phyloP scores from a whole-genome alignment of 306 rosid species.

The Rosa multiflora region DNA sequence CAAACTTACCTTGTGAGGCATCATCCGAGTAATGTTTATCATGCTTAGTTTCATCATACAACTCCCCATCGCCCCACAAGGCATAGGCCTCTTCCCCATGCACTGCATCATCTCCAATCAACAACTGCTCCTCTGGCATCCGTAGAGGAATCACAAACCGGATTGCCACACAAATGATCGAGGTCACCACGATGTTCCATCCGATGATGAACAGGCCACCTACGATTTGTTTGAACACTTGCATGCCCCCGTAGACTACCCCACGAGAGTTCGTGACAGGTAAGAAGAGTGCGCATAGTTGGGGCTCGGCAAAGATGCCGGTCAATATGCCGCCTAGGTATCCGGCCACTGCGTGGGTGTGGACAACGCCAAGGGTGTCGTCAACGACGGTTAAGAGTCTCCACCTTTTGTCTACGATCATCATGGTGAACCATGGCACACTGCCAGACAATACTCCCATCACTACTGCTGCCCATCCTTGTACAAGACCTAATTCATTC shows the following conservation, averaged over 20 bases:
- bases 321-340: slow-evolving; percentile 55
- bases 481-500: slow-evolving; percentile 46
- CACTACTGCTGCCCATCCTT: slow-evolving; percentile 67
- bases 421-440: slow-evolving; percentile 65
- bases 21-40: no score
- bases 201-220: slow-evolving; percentile 48
- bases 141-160: slow-evolving; percentile 37
- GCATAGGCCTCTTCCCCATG: slow-evolving; percentile 77
- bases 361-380: slow-evolving; percentile 63
- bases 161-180: slow-evolving; percentile 41
- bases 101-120: slow-evolving; percentile 56
- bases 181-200: slow-evolving; percentile 48
- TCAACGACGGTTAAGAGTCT: slow-evolving; percentile 39
- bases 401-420: slow-evolving; percentile 50
- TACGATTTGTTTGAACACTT: slow-evolving; percentile 46
- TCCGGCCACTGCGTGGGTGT: slow-evolving; percentile 67
- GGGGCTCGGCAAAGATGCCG: slow-evolving; percentile 54
- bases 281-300: slow-evolving; percentile 38
- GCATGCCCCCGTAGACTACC: slow-evolving; percentile 47
- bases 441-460: slow-evolving; percentile 63
- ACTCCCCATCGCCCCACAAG: slow-evolving; percentile 63
- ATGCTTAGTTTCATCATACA: background rate
- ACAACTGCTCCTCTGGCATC: slow-evolving; percentile 55
- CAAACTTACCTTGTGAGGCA: no score
- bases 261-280: slow-evolving; percentile 38